Conservation (phyloP, 495 filamentous ascomycete species). For the Hamigera avellanea region DNA sequence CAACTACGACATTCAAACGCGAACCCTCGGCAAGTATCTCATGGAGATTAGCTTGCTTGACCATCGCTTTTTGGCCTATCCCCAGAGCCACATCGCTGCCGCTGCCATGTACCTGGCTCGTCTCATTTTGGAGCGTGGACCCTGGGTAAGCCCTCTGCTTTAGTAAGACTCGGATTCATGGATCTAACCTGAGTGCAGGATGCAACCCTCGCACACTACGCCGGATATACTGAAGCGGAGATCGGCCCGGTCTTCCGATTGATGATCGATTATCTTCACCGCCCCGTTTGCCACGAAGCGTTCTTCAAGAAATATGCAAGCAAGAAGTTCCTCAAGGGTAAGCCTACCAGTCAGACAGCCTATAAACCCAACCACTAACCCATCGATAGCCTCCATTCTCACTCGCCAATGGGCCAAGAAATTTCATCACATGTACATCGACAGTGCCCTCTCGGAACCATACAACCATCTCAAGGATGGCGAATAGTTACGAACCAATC, state of each 20-base stretch:
- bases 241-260: constrained; percentile 84
- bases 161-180: neutral
- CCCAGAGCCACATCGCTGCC: constrained; percentile 81
- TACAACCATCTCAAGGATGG: constrained; percentile 27
- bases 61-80: constrained; percentile 78
- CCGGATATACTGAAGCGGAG: constrained; percentile 86
- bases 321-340: constrained; percentile 97
- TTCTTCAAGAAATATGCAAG: constrained; percentile 99
- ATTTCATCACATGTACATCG: constrained; percentile 35
- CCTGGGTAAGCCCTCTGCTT: constrained; percentile 59
- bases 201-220: constrained; percentile 79
- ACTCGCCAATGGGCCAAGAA: constrained; percentile 90
- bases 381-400: constrained; percentile 65
- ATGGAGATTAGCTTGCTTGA: constrained; percentile 95
- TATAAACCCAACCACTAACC: neutral
- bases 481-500: constrained; percentile 20
- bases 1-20: constrained; percentile 93
- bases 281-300: constrained; percentile 83
- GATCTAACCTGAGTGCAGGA: constrained; percentile 43
- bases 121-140: constrained; percentile 74
- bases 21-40: constrained; percentile 95
- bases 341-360: too few species aligned
- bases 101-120: constrained; percentile 91
- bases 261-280: constrained; percentile 90
- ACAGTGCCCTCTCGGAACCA: constrained; percentile 24